Conservation (phyloP, 2,329 filamentous ascomycete genomes). For the Arthrobotrys sphaeroides region DNA sequence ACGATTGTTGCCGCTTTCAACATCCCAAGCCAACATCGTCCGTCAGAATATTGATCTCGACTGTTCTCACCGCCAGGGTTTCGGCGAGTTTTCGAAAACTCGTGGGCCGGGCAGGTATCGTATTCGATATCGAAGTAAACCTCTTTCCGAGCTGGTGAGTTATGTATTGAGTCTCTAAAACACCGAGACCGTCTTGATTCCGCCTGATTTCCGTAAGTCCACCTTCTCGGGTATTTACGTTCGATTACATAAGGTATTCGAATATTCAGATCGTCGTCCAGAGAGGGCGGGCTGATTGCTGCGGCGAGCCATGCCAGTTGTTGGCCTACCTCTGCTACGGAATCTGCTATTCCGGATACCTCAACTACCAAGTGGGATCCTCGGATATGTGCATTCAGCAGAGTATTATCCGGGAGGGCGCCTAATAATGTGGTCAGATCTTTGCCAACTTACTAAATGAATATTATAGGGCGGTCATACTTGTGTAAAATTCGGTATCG, state of each 20-base stretch:
- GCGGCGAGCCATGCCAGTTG: slow-evolving; percentile 61
- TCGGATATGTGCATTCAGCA: neutral
- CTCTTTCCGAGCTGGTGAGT: too few species aligned
- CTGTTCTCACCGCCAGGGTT: too few species aligned
- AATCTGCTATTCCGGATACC: slow-evolving; percentile 19
- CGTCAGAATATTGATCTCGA: slow-evolving; percentile 42
- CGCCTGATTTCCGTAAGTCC: too few species aligned
- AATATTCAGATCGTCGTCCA: too few species aligned
- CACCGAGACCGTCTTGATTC: too few species aligned
- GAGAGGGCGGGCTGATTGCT: slow-evolving; percentile 58
- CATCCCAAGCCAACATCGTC: slow-evolving; percentile 38
- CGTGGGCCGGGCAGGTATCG: too few species aligned
- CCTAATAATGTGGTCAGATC: neutral
- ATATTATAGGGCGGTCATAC: neutral
- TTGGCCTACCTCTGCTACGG: slow-evolving; percentile 60
- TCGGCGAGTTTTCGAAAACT: too few species aligned
- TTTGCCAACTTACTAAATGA: too few species aligned
- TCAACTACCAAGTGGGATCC: slow-evolving; percentile 19
- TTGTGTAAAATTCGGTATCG: neutral
- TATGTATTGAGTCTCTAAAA: too few species aligned
- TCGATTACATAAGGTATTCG: too few species aligned
- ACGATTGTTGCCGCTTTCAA: slow-evolving; percentile 48
- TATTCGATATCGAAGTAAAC: too few species aligned
- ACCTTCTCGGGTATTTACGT: too few species aligned
- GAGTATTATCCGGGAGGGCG: neutral